phyloP scores from a whole-genome alignment of 116 monocot species.

The Posidonia oceanica region DNA sequence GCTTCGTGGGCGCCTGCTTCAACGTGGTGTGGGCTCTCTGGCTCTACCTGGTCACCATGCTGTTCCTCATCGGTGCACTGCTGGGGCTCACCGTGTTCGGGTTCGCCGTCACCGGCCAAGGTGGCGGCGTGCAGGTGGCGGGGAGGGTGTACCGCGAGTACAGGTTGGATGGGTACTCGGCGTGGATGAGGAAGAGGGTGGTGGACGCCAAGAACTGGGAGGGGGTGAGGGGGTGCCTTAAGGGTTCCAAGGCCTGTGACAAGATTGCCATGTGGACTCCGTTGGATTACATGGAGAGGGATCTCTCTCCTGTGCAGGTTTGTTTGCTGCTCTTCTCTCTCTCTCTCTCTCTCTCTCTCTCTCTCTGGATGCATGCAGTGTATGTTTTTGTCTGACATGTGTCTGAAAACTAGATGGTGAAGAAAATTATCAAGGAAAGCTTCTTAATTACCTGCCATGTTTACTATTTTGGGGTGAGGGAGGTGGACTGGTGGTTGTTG shows the following conservation, averaged over 20 bases:
- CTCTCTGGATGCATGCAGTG: no score
- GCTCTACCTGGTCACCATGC: slow-evolving; percentile 69
- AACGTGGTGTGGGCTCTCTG: slow-evolving; percentile 59
- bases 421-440: no score
- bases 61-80: slow-evolving; percentile 52
- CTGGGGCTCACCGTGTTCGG: slow-evolving; percentile 53
- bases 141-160: slow-evolving; percentile 45
- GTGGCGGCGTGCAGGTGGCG: slow-evolving; percentile 40
- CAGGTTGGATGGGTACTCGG: slow-evolving; percentile 13
- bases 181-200: slow-evolving; percentile 16
- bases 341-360: no score
- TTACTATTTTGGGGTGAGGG: no score
- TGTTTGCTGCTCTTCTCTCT: not conserved
- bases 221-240: slow-evolving; percentile 16
- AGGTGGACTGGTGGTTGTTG: no score
- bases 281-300: slow-evolving; percentile 30
- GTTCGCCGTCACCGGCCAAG: slow-evolving; percentile 52
- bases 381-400: no score
- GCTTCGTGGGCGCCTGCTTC: slow-evolving; percentile 75
- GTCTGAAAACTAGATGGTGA: no score
- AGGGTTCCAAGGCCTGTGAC: slow-evolving; percentile 17
- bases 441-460: no score
- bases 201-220: slow-evolving; percentile 13
- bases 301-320: slow-evolving; percentile 31
- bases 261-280: slow-evolving; percentile 36